These are phyloP conservation scores for Aspergillus sp. DNA, from an alignment of 2,329 filamentous ascomycete species.

Conservation along the genomic window DNA sequence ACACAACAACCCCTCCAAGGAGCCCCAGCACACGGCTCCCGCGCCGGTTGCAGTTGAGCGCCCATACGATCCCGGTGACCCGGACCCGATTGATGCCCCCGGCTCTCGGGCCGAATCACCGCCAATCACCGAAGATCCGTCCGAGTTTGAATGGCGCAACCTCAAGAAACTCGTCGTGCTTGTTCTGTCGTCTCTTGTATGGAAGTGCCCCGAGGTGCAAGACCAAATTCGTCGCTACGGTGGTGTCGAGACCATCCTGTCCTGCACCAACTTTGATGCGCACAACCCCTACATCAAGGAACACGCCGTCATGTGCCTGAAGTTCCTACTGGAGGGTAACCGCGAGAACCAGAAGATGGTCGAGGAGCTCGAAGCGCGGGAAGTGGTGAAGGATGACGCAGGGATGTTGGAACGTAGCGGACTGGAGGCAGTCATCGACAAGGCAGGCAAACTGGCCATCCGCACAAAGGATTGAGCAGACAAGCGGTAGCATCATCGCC, in stretches of 20 bases:
- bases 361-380: conserved; percentile 49
- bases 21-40: conserved; percentile 35
- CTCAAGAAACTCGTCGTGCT: conserved; percentile 92
- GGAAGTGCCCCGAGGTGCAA: conserved; percentile 82
- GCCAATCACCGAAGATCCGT: conserved; percentile 61
- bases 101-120: conserved; percentile 50
- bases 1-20: conserved; percentile 32
- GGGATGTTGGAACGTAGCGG: conserved; percentile 45
- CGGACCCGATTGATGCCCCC: conserved; percentile 45
- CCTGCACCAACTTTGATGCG: conserved; percentile 88
- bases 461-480: conserved; percentile 34
- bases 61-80: conserved; percentile 59
- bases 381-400: conserved; percentile 44
- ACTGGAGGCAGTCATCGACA: conserved; percentile 46
- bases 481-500: neutral
- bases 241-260: conserved; percentile 82
- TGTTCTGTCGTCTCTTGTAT: conserved; percentile 84
- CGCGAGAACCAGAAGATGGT: conserved; percentile 56
- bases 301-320: conserved; percentile 83
- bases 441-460: conserved; percentile 46
- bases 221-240: conserved; percentile 82
- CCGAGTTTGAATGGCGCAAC: conserved; percentile 72
- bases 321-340: conserved; percentile 62
- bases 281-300: conserved; percentile 94
- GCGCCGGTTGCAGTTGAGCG: conserved; percentile 60